phyloP scores from a whole-genome alignment of 2,329 filamentous ascomycete genomes.

The Talaromyces albobiverticillius region DNA sequence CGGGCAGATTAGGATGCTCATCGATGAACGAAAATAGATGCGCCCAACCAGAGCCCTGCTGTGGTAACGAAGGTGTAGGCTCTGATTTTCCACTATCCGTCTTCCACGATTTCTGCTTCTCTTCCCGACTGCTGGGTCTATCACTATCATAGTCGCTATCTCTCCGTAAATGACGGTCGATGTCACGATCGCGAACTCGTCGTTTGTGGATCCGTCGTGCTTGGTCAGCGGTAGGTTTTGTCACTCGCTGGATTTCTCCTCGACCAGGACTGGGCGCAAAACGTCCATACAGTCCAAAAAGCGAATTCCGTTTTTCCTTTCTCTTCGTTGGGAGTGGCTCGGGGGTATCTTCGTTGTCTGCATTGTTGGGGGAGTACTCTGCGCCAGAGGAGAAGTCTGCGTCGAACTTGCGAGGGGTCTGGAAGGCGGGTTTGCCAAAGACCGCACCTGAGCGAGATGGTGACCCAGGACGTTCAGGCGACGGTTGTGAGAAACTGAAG shows the following conservation, averaged over 20 bases:
- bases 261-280: slow-evolving; percentile 56
- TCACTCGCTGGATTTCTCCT: slow-evolving; percentile 60
- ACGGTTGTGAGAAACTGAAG: slow-evolving; percentile 47
- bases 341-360: slow-evolving; percentile 28
- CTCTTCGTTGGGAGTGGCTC: slow-evolving; percentile 42
- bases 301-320: slow-evolving; percentile 36
- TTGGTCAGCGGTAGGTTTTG: slow-evolving; percentile 44
- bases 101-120: slow-evolving; percentile 25
- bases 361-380: slow-evolving; percentile 42
- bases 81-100: neutral
- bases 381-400: slow-evolving; percentile 47
- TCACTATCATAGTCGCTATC: slow-evolving; percentile 45
- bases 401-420: slow-evolving; percentile 49
- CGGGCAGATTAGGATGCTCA: slow-evolving; percentile 62
- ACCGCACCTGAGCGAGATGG: slow-evolving; percentile 26
- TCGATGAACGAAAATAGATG: slow-evolving; percentile 62
- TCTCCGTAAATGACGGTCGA: slow-evolving; percentile 41
- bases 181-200: slow-evolving; percentile 46
- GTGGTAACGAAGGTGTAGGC: slow-evolving; percentile 22
- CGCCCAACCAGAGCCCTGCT: slow-evolving; percentile 37
- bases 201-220: slow-evolving; percentile 48
- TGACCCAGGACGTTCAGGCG: slow-evolving; percentile 26
- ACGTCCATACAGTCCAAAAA: slow-evolving; percentile 41
- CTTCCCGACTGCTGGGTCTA: slow-evolving; percentile 34
- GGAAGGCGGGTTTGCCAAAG: slow-evolving; percentile 44